A percentile compares a stretch with the other conserved stretches of the same genome.
These are phyloP conservation scores for Eutrema japonicum DNA, from an alignment of 345 rosid genomes.

Conservation along the genomic window DNA sequence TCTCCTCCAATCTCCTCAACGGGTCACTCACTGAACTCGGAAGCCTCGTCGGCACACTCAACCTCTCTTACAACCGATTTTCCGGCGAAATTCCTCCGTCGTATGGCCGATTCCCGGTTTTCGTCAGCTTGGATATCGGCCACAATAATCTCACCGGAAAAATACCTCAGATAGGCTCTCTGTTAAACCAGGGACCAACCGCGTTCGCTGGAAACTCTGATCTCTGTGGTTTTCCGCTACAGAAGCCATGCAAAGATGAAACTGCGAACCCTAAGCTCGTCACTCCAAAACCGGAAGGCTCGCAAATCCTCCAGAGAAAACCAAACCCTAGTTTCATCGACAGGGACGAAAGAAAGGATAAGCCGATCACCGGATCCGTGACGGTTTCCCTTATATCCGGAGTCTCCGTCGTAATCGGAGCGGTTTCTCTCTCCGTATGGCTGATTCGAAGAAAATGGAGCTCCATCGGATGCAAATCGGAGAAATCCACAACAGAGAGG, in stretches of 20 bases:
- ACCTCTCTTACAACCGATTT: constrained; percentile 70
- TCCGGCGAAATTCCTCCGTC: constrained; percentile 75
- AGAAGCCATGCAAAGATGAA: constrained; percentile 65
- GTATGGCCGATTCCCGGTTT: constrained; percentile 71
- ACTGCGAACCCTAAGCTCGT: constrained; percentile 49
- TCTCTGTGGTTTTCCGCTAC: constrained; percentile 91
- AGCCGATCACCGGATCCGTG: constrained; percentile 49
- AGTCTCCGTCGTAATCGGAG: constrained; percentile 61
- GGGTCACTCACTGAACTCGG: constrained; percentile 68
- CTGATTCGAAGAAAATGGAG: constrained; percentile 54
- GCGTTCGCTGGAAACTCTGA: constrained; percentile 81
- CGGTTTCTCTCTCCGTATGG: constrained; percentile 66
- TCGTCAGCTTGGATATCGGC: constrained; percentile 82
- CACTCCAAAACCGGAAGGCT: constrained; percentile 55
- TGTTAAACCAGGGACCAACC: constrained; percentile 94
- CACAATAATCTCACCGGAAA: constrained; percentile 82
- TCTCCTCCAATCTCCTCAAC: constrained; percentile 70
- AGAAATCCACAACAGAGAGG: constrained; percentile 47
- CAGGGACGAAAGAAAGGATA: constrained; percentile 26
- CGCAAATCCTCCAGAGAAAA: constrained; percentile 47
- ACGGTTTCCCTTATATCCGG: constrained; percentile 70
- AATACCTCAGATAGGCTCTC: constrained; percentile 81
- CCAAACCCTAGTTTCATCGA: constrained; percentile 35
- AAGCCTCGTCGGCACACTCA: constrained; percentile 71
- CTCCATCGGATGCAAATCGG: constrained; percentile 41